phyloP scores from a whole-genome alignment of 345 rosid species.

The Pugionium dolabratum region DNA sequence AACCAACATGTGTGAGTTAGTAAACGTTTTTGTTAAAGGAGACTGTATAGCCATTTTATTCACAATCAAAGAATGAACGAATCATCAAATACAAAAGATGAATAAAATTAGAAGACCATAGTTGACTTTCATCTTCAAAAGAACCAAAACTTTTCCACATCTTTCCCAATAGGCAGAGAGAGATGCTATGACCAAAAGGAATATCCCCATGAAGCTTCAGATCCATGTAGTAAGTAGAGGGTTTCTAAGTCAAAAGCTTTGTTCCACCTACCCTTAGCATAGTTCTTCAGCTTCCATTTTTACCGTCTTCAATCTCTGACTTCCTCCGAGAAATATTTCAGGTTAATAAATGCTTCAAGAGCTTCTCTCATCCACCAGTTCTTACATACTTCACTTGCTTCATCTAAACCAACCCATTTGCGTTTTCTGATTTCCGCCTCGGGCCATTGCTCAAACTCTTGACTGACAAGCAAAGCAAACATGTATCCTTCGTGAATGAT shows the following conservation, averaged over 20 bases:
- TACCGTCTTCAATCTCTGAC: background rate
- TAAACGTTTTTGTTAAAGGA: background rate
- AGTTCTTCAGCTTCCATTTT: conserved; percentile 7
- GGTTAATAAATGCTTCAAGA: conserved; percentile 48
- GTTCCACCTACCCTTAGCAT: conserved; percentile 5
- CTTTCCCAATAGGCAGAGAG: conserved; percentile 24
- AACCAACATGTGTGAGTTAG: background rate
- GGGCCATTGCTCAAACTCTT: conserved; percentile 54
- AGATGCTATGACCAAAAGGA: conserved; percentile 8
- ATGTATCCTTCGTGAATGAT: conserved; percentile 52
- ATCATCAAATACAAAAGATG: conserved; percentile 22
- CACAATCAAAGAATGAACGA: conserved; percentile 34
- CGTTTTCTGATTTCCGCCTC: conserved; percentile 48
- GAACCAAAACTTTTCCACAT: conserved; percentile 30
- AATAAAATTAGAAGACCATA: conserved; percentile 30
- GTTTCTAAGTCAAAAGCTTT: conserved; percentile 31
- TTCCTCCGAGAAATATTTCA: conserved; percentile 19
- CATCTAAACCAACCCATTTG: conserved; percentile 53
- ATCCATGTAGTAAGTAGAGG: conserved; percentile 14
- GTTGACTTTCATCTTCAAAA: conserved; percentile 27
- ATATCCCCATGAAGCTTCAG: conserved; percentile 18
- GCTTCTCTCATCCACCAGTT: conserved; percentile 66
- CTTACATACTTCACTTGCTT: conserved; percentile 53
- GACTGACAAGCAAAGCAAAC: conserved; percentile 51
- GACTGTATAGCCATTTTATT: conserved; percentile 19